These are phyloP conservation scores for Lasiodiplodia sp. DNA, from an alignment of 2,329 filamentous ascomycete genomes.

Conservation along the genomic window DNA sequence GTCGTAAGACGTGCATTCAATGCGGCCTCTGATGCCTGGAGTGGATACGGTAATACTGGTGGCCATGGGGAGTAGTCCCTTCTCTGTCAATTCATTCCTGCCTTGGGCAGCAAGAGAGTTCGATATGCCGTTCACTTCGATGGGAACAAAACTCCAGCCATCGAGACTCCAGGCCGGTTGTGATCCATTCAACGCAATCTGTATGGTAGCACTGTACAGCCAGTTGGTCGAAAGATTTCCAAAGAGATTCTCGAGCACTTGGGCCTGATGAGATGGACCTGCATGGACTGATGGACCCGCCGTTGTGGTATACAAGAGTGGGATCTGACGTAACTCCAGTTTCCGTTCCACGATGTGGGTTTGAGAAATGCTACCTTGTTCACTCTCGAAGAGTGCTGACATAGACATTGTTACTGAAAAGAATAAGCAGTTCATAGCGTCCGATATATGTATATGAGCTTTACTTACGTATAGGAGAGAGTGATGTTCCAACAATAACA, in stretches of 20 bases:
- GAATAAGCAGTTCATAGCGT: not conserved
- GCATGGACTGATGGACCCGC: not conserved
- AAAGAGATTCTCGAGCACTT: conserved; percentile 14
- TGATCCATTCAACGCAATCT: conserved; percentile 32
- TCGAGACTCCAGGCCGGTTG: conserved; percentile 33
- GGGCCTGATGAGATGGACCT: not conserved
- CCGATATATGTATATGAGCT: not conserved
- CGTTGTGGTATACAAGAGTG: not conserved
- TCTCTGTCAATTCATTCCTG: not conserved
- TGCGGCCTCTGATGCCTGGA: not conserved
- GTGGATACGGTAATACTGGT: not conserved
- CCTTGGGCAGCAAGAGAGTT: not conserved
- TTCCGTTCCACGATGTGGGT: not conserved
- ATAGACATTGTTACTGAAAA: not conserved
- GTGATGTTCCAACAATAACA: not conserved
- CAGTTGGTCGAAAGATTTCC: conserved; percentile 32
- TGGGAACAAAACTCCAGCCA: conserved; percentile 31
- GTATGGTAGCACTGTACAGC: conserved; percentile 32
- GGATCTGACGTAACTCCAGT: not conserved
- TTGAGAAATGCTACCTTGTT: not conserved
- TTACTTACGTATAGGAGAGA: not conserved
- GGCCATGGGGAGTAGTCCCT: not conserved
- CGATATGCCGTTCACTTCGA: conserved; percentile 28
- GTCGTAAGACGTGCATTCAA: not conserved
- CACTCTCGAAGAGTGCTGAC: not conserved